These are phyloP conservation scores for Claviceps cyperi DNA, from an alignment of 2,329 filamentous ascomycete genomes.

Conservation along the genomic window DNA sequence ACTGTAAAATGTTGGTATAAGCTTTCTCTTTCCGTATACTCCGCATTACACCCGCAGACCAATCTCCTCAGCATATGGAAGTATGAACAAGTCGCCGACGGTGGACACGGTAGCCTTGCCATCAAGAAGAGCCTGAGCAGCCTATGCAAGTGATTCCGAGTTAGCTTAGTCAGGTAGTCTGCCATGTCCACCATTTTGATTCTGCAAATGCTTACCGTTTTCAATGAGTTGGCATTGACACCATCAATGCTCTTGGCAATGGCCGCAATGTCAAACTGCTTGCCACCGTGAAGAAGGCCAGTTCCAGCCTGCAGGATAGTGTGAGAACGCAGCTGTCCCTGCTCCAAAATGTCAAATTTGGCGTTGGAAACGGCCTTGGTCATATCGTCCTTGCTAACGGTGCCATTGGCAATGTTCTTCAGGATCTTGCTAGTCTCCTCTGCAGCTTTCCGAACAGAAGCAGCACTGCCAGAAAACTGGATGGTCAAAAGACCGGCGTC, in stretches of 20 bases:
- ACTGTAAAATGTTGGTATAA: slow-evolving; percentile 29
- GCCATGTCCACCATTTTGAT: background rate
- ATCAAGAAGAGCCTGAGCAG: slow-evolving; percentile 75
- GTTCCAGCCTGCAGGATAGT: slow-evolving; percentile 75
- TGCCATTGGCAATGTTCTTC: slow-evolving; percentile 64
- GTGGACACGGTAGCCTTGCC: slow-evolving; percentile 79
- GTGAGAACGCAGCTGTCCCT: slow-evolving; percentile 60
- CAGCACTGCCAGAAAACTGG: slow-evolving; percentile 61
- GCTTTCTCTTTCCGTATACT: slow-evolving; percentile 15
- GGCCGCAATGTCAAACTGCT: slow-evolving; percentile 72
- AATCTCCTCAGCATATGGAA: slow-evolving; percentile 89
- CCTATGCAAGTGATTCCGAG: slow-evolving; percentile 39
- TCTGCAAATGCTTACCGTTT: slow-evolving; percentile 49
- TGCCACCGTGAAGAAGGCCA: slow-evolving; percentile 65
- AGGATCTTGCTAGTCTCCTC: slow-evolving; percentile 66
- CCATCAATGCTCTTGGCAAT: slow-evolving; percentile 64
- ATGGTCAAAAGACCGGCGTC: slow-evolving; percentile 85
- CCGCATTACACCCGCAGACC: slow-evolving; percentile 76
- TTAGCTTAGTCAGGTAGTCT: slow-evolving; percentile 8
- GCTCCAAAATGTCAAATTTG: slow-evolving; percentile 81
- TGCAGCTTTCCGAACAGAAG: slow-evolving; percentile 58
- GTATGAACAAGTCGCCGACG: slow-evolving; percentile 79
- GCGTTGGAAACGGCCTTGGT: slow-evolving; percentile 84
- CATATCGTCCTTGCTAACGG: slow-evolving; percentile 70
- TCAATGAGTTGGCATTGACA: slow-evolving; percentile 72